These are phyloP conservation scores for Ophiostoma populinum DNA, from an alignment of 2,329 filamentous ascomycete genomes.

Conservation along the genomic window DNA sequence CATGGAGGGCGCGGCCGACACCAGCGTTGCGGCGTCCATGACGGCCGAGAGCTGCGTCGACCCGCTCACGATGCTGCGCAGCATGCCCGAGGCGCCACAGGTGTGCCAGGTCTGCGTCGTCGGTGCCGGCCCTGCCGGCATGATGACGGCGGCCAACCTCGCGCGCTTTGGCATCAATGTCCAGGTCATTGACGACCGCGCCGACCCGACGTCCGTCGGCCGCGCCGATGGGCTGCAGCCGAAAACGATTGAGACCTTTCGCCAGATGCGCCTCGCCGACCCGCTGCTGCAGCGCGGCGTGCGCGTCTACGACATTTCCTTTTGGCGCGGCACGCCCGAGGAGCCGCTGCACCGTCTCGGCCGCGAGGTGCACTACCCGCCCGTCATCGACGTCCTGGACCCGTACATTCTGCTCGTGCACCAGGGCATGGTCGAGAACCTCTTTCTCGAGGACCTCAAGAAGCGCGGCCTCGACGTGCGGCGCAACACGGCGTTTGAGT, in stretches of 20 bases:
- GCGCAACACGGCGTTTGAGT: conserved; percentile 46
- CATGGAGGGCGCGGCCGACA: conserved; percentile 16
- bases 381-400: conserved; percentile 30
- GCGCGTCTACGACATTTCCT: conserved; percentile 56
- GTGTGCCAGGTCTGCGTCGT: conserved; percentile 26
- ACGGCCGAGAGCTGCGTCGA: conserved; percentile 22
- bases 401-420: conserved; percentile 44
- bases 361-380: conserved; percentile 46
- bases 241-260: conserved; percentile 62
- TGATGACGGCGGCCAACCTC: conserved; percentile 29
- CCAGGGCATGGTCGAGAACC: conserved; percentile 58
- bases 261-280: conserved; percentile 57
- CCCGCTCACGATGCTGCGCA: conserved; percentile 30
- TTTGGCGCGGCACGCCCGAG: conserved; percentile 47
- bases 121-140: conserved; percentile 36
- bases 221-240: conserved; percentile 59
- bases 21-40: conserved; percentile 16
- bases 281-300: conserved; percentile 48
- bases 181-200: conserved; percentile 6
- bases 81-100: conserved; percentile 13
- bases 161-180: conserved; percentile 35
- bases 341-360: conserved; percentile 25
- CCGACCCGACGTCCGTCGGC: conserved; percentile 20
- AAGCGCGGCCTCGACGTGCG: conserved; percentile 45
- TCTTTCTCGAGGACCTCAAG: conserved; percentile 52